Evolutionary conservation across 2,329 filamentous ascomycete species (phyloP), one percentile per base, ranked within the genome.

Genomic region (Talaromyces amestolkiae): DNA sequence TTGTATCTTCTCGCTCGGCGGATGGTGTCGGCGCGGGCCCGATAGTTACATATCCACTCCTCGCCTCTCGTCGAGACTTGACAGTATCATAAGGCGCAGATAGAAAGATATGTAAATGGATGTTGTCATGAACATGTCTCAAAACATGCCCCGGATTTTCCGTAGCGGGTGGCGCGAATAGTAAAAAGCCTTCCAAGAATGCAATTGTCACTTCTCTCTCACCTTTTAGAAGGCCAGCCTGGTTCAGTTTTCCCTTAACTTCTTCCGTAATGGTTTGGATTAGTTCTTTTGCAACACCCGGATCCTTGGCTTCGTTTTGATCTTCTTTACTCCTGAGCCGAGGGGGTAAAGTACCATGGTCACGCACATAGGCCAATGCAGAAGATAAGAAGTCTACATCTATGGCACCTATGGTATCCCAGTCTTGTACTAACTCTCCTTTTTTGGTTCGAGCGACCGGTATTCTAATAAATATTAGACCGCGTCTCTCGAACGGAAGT

Each of bases 361-460:
- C 70, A 56, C 86, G 88, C 71, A 97, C 91, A 73, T 95, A 86
- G 49, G 80, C 73, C 7, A 99, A 83, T 0, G 91, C 86, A 5
- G 83, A 78, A 17, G 85, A 81, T 75, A 98, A 88, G 61, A 85
- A 84, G 0, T 85, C 81, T 33, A 97, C 83, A 69, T 93, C 86
- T 64, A 99, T 81, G 9, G 93, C 85, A 69, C 89, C 90, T 17
- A 91, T 82, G 72, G 93, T 97, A 78, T 99, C 95, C 94, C 95
- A 98, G 80, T 99, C 93, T 69, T 90, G 82, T 13, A 97, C 80
- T 15, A 84, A 87, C 61, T 77, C 70, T 31, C 81, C 81, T 17
- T 84, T 74, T 1, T 82, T 79, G 45, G 86, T 86, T 4, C 71
- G 79, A 63, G 75, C 77, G 53, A 78, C 72, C 24, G 81, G 82